Percentiles rank a stretch among this genome's conserved stretches.
These are phyloP conservation scores for Quillaja saponaria DNA, from an alignment of 306 rosid genomes.

Conservation along the genomic window DNA sequence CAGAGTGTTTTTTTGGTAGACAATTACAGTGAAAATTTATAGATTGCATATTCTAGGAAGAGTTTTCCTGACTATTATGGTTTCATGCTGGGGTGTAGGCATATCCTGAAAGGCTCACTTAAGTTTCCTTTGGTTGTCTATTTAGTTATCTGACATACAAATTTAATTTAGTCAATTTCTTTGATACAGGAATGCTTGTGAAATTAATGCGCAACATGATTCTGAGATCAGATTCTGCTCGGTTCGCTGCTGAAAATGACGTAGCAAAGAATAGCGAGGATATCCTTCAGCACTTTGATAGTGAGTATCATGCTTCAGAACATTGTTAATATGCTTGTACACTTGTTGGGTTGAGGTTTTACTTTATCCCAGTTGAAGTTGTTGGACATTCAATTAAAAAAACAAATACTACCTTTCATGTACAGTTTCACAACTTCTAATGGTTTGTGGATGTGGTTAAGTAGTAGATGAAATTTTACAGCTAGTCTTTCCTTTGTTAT, in stretches of 20 bases:
- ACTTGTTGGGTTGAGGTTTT: slow-evolving; percentile 7
- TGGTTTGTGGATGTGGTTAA: neutral
- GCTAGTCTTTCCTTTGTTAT: neutral
- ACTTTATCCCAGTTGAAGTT: neutral
- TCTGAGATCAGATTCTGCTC: slow-evolving; percentile 62
- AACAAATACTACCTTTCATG: slow-evolving; percentile 6
- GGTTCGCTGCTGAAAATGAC: slow-evolving; percentile 61
- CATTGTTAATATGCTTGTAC: neutral
- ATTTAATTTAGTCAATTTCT: slow-evolving; percentile 13
- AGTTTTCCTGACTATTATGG: neutral
- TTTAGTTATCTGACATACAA: neutral
- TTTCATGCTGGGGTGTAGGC: neutral
- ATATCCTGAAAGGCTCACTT: too few species aligned
- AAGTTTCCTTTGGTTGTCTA: neutral
- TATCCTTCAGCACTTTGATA: slow-evolving; percentile 51
- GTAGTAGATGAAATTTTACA: neutral
- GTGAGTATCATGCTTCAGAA: slow-evolving; percentile 45
- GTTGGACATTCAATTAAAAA: neutral
- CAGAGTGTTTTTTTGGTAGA: neutral
- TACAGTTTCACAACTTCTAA: neutral
- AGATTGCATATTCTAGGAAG: too few species aligned
- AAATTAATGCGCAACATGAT: slow-evolving; percentile 64
- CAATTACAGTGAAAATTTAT: too few species aligned
- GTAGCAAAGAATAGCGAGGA: slow-evolving; percentile 60
- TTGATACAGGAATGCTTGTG: slow-evolving; percentile 58